A percentile compares a stretch with the other conserved stretches of the same genome.
Conservation (phyloP, 371 early-diverging fungal genomes). For the Zopfochytrium polystomum region DNA sequence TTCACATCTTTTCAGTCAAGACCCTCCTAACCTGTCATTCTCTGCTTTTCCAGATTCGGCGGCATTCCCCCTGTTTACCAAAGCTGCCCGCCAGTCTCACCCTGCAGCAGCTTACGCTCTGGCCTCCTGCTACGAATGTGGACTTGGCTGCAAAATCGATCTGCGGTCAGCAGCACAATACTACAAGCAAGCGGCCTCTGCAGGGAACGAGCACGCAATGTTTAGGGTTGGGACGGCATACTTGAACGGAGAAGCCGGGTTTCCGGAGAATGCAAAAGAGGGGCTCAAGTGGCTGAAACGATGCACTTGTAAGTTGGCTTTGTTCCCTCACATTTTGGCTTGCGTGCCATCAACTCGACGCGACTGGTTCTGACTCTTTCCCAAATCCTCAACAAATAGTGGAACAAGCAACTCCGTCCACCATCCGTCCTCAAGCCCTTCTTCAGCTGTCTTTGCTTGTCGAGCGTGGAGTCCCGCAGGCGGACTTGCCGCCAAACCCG, state of each 20-base stretch:
- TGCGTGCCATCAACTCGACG: no score
- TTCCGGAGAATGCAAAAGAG: slow-evolving; percentile 1
- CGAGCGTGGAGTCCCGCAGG: background rate
- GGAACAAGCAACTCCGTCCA: no score
- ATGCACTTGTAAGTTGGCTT: no score
- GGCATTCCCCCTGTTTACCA: background rate
- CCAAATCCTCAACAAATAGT: no score
- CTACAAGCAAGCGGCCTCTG: background rate
- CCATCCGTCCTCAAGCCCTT: background rate
- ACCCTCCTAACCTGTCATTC: background rate
- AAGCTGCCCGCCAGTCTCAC: slow-evolving; percentile 1
- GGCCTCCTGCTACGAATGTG: background rate
- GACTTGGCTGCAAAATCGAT: background rate
- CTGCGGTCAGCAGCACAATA: background rate
- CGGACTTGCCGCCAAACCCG: background rate
- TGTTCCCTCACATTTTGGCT: no score
- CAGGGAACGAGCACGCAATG: slow-evolving; percentile 1
- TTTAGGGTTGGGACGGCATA: background rate
- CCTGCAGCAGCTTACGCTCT: background rate
- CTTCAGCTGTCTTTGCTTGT: background rate
- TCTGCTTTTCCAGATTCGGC: background rate
- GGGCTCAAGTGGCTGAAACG: slow-evolving; percentile 5
- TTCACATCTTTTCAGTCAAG: no score
- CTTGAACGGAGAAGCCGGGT: background rate
- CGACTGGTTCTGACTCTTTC: no score